Percentiles rank a stretch among this genome's conserved stretches.
Conservation (phyloP, 2,329 filamentous ascomycete species). For the Penicillium hesseltinei region DNA sequence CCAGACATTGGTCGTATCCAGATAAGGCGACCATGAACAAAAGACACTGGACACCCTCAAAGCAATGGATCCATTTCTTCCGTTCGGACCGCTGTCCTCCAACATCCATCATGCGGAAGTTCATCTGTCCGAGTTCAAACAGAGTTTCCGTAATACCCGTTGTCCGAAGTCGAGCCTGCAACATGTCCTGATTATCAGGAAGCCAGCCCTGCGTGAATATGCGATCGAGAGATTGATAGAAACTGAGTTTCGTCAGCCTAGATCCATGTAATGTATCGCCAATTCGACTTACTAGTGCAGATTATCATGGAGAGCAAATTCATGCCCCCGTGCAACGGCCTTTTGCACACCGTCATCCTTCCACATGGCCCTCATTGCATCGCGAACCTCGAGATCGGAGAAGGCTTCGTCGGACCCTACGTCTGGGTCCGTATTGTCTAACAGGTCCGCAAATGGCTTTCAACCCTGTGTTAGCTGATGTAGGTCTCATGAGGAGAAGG, state of each 20-base stretch:
- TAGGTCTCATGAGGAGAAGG: not conserved
- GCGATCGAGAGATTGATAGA: constrained; percentile 75
- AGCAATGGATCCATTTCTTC: constrained; percentile 97
- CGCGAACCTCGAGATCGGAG: constrained; percentile 61
- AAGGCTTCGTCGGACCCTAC: constrained; percentile 79
- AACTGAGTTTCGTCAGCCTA: constrained; percentile 54
- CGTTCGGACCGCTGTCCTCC: constrained; percentile 88
- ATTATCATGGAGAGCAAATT: constrained; percentile 95
- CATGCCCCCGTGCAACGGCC: constrained; percentile 90
- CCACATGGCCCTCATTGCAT: constrained; percentile 82
- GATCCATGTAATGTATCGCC: not conserved
- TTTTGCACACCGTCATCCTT: constrained; percentile 75
- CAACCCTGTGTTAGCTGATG: constrained; percentile 15
- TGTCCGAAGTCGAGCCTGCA: constrained; percentile 84
- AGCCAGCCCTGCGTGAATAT: constrained; percentile 76
- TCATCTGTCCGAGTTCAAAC: constrained; percentile 87
- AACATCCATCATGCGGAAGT: constrained; percentile 96
- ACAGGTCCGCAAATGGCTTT: constrained; percentile 73
- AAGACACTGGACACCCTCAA: constrained; percentile 88
- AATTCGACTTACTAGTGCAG: constrained; percentile 71
- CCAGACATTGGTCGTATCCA: constrained; percentile 92
- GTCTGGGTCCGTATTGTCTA: constrained; percentile 73
- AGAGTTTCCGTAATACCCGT: constrained; percentile 95
- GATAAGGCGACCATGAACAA: constrained; percentile 94
- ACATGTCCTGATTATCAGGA: constrained; percentile 89